Evolutionary conservation across 148 eudicot species (phyloP).

Genomic region (Arctostaphylos glauca): DNA sequence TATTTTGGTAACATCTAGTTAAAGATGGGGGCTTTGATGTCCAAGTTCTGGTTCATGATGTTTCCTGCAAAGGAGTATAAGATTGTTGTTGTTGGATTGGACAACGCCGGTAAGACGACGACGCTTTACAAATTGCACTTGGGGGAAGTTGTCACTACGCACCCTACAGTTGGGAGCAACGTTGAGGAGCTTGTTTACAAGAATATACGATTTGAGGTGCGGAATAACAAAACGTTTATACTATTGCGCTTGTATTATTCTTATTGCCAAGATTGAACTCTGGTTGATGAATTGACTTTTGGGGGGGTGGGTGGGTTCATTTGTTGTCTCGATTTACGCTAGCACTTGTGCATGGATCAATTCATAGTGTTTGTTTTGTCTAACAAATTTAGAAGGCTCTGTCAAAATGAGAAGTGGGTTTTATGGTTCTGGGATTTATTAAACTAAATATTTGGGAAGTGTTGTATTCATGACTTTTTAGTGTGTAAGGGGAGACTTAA

Average conservation of each 20-base stretch:
- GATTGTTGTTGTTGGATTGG: constrained; percentile 91
- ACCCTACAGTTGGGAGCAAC: constrained; percentile 97
- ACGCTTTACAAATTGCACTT: constrained; percentile 93
- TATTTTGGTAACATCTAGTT: neutral
- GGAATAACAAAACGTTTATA: neutral
- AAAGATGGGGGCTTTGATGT: constrained; percentile 83
- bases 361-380: neutral
- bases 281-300: neutral
- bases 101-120: constrained; percentile 97
- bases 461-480: neutral
- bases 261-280: neutral
- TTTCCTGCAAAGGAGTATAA: constrained; percentile 98
- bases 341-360: neutral
- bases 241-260: neutral
- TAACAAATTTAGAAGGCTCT: neutral
- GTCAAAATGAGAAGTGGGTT: neutral
- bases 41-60: constrained; percentile 96
- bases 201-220: constrained; percentile 93
- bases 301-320: neutral
- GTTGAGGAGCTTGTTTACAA: constrained; percentile 97
- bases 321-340: neutral
- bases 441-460: neutral
- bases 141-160: constrained; percentile 93
- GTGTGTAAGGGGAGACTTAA: neutral
- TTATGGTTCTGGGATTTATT: neutral